A percentile compares a stretch with the other conserved stretches of the same genome.
phyloP scores from a whole-genome alignment of 108 stramenopile species.

The Cyclotella sp. region DNA sequence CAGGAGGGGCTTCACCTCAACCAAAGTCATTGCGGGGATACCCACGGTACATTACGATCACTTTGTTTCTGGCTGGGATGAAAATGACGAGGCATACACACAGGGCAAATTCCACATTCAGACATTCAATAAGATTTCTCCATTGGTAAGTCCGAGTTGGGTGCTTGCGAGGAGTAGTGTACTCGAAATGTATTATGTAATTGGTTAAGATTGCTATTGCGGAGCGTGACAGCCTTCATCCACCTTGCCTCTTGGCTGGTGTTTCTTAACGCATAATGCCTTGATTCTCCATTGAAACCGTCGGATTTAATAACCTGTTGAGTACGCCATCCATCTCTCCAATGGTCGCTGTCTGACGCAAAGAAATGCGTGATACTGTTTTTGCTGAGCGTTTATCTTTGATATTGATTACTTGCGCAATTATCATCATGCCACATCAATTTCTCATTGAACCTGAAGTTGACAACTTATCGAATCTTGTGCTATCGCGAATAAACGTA shows the following conservation, averaged over 20 bases:
- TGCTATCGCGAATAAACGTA: too few species aligned
- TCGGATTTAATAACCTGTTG: constrained; percentile 27
- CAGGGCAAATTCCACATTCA: constrained; percentile 87
- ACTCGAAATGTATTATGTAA: neutral
- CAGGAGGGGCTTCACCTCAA: constrained; percentile 14
- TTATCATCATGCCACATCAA: constrained; percentile 22
- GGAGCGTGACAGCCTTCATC: too few species aligned
- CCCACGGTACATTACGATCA: constrained; percentile 20
- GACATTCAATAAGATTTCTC: constrained; percentile 92
- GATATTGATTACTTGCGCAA: constrained; percentile 18
- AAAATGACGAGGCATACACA: neutral
- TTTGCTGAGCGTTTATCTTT: constrained; percentile 14
- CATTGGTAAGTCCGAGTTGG: constrained; percentile 32
- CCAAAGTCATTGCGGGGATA: neutral
- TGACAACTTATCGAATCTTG: neutral
- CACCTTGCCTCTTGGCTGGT: too few species aligned
- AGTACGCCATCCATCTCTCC: constrained; percentile 1
- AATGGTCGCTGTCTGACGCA: constrained; percentile 36
- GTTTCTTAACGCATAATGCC: neutral
- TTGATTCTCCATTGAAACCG: neutral
- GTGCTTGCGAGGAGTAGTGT: neutral
- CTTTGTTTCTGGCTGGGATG: constrained; percentile 16
- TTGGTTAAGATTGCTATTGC: too few species aligned
- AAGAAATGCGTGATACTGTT: constrained; percentile 23
- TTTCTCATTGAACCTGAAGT: neutral